Evolutionary conservation across 148 eudicot species (phyloP), one percentile per base, ranked within the genome.

Genomic region (Hydrangea macrophylla): DNA sequence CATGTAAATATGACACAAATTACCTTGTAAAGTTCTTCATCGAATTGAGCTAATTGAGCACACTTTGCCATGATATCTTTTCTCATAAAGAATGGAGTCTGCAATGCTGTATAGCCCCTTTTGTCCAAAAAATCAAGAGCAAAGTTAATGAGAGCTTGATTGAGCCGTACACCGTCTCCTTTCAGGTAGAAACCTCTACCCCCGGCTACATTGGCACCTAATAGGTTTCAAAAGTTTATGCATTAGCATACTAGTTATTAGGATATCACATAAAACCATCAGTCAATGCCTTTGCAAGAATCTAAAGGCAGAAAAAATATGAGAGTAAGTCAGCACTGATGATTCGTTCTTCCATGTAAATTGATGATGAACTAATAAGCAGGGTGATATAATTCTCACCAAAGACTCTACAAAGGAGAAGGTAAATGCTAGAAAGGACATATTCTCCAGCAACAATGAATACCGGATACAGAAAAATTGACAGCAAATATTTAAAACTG

Each of bases 21-120:
- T 67, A 93, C 98, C 96, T 86, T 94, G 90, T 94, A 94, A 42
- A 94, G 97, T 72, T 90, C 96, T 77, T 94, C 97, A 79, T 94
- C 98, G 64, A 94, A 94, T 58, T 94, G 97, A 12, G 98, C 96
- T 70, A 94, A 75, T 64, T 94, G 98, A n/a, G 98, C 97, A 82
- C 98, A 94, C 78, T 83, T 90, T 65, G 84, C 96, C 98, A 94
- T 94, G 32, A 88, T 88, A 73, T 93, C 96, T 80, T 90, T 86
- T 53, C 90, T 76, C 92, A 93, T 94, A 79, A 93, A 93, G 82
- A 88, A 90, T 13, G 98, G 98, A 64, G 98, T 90, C 76, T 88
- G 92, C 80, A 93, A 73, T 55, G 81, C 70, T n/a, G 86, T 86
- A 67, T 81, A 90, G 24, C 75, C 84, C 71, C 81, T 83, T 65